Percentiles rank a stretch among this genome's conserved stretches.
Evolutionary conservation across 2,329 filamentous ascomycete species (phyloP).

Genomic region (Calonectria crousiana): DNA sequence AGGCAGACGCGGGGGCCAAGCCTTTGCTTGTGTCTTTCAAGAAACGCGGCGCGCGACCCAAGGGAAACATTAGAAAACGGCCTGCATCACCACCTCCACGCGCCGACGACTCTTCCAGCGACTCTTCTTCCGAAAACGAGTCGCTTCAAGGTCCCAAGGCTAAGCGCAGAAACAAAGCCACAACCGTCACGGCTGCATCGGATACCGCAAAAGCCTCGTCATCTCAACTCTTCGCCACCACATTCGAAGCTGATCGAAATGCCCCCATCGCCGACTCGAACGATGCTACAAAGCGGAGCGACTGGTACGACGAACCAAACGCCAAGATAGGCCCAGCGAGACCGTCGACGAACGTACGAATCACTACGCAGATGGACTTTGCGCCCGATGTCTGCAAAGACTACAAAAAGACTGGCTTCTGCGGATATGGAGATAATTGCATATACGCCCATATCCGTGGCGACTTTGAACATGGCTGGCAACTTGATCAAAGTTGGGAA

Average conservation of each 20-base stretch:
- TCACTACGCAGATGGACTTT: slow-evolving; percentile 69
- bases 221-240: slow-evolving; percentile 1
- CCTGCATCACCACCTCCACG: neutral
- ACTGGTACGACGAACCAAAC: neutral
- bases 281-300: slow-evolving; percentile 3
- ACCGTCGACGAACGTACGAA: slow-evolving; percentile 6
- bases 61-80: slow-evolving; percentile 8
- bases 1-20: neutral
- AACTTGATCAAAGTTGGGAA: slow-evolving; percentile 96
- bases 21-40: neutral
- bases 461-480: slow-evolving; percentile 92
- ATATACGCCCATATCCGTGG: slow-evolving; percentile 84
- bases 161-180: slow-evolving; percentile 3
- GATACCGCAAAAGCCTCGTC: neutral
- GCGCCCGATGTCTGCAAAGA: slow-evolving; percentile 96
- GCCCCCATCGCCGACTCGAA: neutral
- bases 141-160: neutral
- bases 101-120: neutral
- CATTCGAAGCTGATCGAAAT: neutral
- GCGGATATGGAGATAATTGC: slow-evolving; percentile 60
- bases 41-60: neutral
- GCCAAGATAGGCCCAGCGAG: slow-evolving; percentile 2
- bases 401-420: slow-evolving; percentile 75
- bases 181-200: neutral
- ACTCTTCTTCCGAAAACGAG: slow-evolving; percentile 1